phyloP scores from a whole-genome alignment of 73 alveolate genomes.

The Stentor coeruleus region DNA sequence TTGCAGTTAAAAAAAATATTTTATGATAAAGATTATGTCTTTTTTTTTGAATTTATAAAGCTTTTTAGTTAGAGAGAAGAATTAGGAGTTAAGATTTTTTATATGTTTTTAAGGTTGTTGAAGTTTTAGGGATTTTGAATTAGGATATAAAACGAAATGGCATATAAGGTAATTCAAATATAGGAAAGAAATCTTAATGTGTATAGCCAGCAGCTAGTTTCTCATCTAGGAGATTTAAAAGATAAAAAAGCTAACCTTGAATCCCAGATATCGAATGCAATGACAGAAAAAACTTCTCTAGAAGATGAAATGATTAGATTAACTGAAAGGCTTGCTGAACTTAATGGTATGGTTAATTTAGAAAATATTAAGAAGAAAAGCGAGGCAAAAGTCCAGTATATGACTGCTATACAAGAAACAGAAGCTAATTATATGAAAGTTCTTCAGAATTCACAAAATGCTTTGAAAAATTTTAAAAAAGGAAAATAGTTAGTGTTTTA shows the following conservation, averaged over 20 bases:
- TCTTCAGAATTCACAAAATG: not conserved
- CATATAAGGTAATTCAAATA: not conserved
- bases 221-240: not conserved
- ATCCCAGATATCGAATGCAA: not conserved
- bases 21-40: too few species aligned
- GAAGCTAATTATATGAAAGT: not conserved
- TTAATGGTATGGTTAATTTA: not conserved
- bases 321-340: not conserved
- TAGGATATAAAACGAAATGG: too few species aligned
- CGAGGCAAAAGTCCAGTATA: not conserved
- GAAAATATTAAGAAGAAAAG: not conserved
- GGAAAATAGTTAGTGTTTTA: too few species aligned
- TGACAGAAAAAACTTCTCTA: not conserved
- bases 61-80: too few species aligned
- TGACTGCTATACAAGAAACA: not conserved
- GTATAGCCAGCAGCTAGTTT: not conserved
- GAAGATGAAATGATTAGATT: not conserved
- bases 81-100: too few species aligned
- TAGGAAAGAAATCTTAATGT: not conserved
- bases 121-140: too few species aligned
- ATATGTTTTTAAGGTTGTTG: too few species aligned
- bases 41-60: too few species aligned
- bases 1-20: too few species aligned
- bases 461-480: not conserved
- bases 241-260: not conserved